These are phyloP conservation scores for Rhododendron simsii DNA, from an alignment of 148 eudicot genomes.

Conservation along the genomic window DNA sequence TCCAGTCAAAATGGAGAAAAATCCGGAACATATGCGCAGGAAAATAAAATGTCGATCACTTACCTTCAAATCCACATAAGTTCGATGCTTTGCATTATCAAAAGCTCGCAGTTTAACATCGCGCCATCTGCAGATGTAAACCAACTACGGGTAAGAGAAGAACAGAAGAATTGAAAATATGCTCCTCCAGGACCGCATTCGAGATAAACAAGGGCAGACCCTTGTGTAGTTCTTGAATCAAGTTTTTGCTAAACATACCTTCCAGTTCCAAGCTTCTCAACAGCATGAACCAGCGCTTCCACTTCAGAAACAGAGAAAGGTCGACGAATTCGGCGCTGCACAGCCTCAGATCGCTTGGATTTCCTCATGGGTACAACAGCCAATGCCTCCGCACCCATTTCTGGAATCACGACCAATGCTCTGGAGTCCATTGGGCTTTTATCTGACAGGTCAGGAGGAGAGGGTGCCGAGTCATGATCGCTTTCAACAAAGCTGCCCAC, in stretches of 20 bases:
- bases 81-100: slow-evolving; percentile 85
- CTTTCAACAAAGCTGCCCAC: slow-evolving; percentile 55
- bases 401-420: slow-evolving; percentile 54
- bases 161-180: background rate
- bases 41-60: slow-evolving; percentile 8
- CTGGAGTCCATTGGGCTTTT: slow-evolving; percentile 48
- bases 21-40: background rate
- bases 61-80: slow-evolving; percentile 95
- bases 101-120: slow-evolving; percentile 89
- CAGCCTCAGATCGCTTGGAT: slow-evolving; percentile 61
- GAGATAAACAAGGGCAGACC: background rate
- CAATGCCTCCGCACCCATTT: slow-evolving; percentile 49
- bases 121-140: slow-evolving; percentile 69
- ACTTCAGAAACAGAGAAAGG: slow-evolving; percentile 96
- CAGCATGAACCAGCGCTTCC: slow-evolving; percentile 92
- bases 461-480: slow-evolving; percentile 89
- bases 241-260: slow-evolving; percentile 38
- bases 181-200: background rate
- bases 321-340: slow-evolving; percentile 89
- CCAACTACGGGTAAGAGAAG: background rate
- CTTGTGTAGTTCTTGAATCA: background rate
- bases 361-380: slow-evolving; percentile 53
- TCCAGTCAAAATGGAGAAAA: background rate
- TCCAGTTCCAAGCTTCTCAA: slow-evolving; percentile 98
- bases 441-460: slow-evolving; percentile 56